phyloP scores from a whole-genome alignment of 805 yeast species.

The Isabelozyma pseudorhagii region DNA sequence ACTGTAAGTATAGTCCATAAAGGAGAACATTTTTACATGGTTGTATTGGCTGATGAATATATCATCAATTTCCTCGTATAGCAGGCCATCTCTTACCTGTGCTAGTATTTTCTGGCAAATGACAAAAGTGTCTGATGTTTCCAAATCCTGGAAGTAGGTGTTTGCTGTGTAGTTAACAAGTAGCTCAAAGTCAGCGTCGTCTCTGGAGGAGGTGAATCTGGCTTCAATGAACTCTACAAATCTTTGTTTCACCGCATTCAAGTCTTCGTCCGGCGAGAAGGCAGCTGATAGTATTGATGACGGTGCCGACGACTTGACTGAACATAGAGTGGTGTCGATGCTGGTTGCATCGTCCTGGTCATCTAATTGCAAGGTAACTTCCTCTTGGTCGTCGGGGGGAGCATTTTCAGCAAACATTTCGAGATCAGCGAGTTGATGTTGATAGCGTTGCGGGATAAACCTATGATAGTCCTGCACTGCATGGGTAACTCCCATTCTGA shows the following conservation, averaged over 20 bases:
- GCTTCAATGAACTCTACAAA: background rate
- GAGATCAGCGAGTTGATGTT: background rate
- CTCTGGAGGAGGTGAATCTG: background rate
- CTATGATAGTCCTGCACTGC: background rate
- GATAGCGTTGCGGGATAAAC: background rate
- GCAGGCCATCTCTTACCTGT: slow-evolving; percentile 4
- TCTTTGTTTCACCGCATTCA: background rate
- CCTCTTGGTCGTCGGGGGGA: too few species aligned
- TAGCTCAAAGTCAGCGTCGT: slow-evolving; percentile 6
- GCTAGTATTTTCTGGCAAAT: slow-evolving; percentile 7
- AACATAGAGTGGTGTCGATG: too few species aligned
- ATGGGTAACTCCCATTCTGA: background rate
- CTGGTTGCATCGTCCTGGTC: too few species aligned
- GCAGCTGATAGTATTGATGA: background rate
- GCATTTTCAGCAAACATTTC: background rate
- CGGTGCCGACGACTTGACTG: background rate
- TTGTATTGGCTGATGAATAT: slow-evolving; percentile 14
- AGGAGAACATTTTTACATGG: slow-evolving; percentile 12
- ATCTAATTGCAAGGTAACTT: too few species aligned
- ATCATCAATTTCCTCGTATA: slow-evolving; percentile 9
- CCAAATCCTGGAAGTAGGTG: slow-evolving; percentile 12
- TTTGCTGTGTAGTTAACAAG: slow-evolving; percentile 15
- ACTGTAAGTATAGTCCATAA: slow-evolving; percentile 7
- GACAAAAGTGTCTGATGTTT: slow-evolving; percentile 4
- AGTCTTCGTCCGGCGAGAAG: background rate